Percentiles rank a stretch among this genome's conserved stretches.
These are phyloP conservation scores for Penicillium mononematosum DNA, from an alignment of 495 filamentous ascomycete species.

Conservation along the genomic window DNA sequence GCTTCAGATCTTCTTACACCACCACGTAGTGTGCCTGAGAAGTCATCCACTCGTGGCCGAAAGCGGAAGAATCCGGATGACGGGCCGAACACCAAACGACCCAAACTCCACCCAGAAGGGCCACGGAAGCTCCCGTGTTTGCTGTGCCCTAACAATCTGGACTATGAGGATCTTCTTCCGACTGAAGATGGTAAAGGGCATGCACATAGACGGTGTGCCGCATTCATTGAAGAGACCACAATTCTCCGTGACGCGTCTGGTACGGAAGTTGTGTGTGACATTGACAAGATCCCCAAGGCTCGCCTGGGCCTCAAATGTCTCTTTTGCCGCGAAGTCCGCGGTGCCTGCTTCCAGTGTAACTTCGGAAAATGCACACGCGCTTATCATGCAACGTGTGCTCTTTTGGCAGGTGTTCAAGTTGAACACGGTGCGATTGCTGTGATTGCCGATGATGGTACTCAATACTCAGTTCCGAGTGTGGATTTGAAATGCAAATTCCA, in stretches of 20 bases:
- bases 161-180: constrained; percentile 76
- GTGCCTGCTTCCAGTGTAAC: constrained; percentile 95
- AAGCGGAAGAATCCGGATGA: constrained; percentile 63
- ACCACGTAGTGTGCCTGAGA: constrained; percentile 67
- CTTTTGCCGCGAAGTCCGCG: constrained; percentile 89
- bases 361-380: constrained; percentile 90
- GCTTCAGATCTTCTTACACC: constrained; percentile 73
- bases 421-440: constrained; percentile 81
- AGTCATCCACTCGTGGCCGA: constrained; percentile 55
- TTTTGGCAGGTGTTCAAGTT: constrained; percentile 85
- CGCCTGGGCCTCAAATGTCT: constrained; percentile 89
- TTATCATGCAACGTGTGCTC: constrained; percentile 93
- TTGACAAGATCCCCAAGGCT: constrained; percentile 78
- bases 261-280: constrained; percentile 70
- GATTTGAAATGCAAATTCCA: constrained; percentile 95
- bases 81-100: constrained; percentile 68
- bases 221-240: constrained; percentile 89
- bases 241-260: constrained; percentile 68
- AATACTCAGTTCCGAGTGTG: constrained; percentile 84
- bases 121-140: constrained; percentile 82
- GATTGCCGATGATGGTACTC: constrained; percentile 86
- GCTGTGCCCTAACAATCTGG: constrained; percentile 89
- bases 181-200: constrained; percentile 81
- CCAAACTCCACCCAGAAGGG: constrained; percentile 65
- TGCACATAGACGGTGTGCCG: constrained; percentile 84